Percentiles rank a stretch among this genome's conserved stretches.
Conservation (phyloP, 164 flowering plant species). For the Paratinospora sagittata region DNA sequence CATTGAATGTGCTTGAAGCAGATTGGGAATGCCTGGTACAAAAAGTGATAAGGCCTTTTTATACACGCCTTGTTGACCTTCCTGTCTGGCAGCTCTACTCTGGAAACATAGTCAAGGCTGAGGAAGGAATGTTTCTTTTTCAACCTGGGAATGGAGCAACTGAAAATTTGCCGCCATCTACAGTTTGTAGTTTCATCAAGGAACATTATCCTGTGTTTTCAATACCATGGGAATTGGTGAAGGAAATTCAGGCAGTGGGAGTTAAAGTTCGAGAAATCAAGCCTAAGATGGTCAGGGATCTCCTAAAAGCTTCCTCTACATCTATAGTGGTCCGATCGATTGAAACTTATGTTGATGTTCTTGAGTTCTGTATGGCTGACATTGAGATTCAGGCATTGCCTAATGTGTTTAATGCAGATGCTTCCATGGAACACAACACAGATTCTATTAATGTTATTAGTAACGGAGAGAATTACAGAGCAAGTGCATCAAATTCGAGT, state of each 20-base stretch:
- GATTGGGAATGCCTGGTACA: constrained; percentile 75
- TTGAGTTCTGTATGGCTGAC: constrained; percentile 90
- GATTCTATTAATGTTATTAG: constrained; percentile 14
- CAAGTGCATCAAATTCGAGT: constrained; percentile 26
- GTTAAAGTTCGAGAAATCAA: constrained; percentile 67
- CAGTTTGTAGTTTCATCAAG: constrained; percentile 86
- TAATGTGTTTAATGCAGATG: constrained; percentile 17
- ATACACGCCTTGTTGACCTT: constrained; percentile 69
- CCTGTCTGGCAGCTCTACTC: constrained; percentile 95
- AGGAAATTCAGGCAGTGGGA: constrained; percentile 86
- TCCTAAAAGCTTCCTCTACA: constrained; percentile 59
- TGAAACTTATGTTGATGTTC: constrained; percentile 81
- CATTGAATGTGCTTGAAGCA: constrained; percentile 32
- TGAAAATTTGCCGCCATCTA: constrained; percentile 61
- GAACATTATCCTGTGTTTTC: constrained; percentile 96
- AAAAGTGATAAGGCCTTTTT: constrained; percentile 78
- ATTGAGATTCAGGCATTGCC: constrained; percentile 39
- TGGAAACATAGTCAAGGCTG: constrained; percentile 79
- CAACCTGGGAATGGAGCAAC: constrained; percentile 65
- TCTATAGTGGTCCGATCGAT: constrained; percentile 66
- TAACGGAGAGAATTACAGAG: constrained; percentile 16
- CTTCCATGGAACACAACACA: constrained; percentile 20
- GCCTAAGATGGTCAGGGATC: constrained; percentile 96
- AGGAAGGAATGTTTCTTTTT: constrained; percentile 95
- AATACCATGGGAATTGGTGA: constrained; percentile 94